phyloP scores from a whole-genome alignment of 106 monocot species.

The Platanthera guangdongensis region DNA sequence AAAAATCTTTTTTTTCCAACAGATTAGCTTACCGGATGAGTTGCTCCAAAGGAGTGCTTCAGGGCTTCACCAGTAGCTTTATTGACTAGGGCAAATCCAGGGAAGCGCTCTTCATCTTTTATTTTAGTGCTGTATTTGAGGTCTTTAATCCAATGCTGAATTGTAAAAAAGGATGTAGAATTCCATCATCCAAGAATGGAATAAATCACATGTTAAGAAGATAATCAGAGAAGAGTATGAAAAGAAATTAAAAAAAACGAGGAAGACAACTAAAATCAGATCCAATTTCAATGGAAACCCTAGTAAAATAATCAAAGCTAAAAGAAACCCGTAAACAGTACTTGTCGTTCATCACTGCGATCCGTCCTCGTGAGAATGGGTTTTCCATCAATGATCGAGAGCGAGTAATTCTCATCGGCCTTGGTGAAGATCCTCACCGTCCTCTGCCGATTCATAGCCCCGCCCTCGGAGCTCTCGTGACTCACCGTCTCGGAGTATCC shows the following conservation, averaged over 20 bases:
- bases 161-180: conserved; percentile 2
- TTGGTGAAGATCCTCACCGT: conserved; percentile 51
- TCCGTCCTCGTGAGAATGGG: conserved; percentile 47
- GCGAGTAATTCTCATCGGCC: conserved; percentile 45
- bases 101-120: conserved; percentile 69
- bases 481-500: conserved; percentile 7
- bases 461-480: neutral
- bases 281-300: neutral
- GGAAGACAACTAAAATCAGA: neutral
- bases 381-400: conserved; percentile 38
- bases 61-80: conserved; percentile 61
- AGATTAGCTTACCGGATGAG: conserved; percentile 38
- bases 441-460: conserved; percentile 11
- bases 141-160: conserved; percentile 88
- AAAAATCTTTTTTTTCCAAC: neutral
- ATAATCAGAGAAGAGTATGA: neutral
- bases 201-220: neutral
- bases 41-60: conserved; percentile 54
- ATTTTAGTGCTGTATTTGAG: conserved; percentile 47
- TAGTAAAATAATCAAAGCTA: neutral
- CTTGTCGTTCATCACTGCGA: conserved; percentile 46
- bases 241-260: neutral
- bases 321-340: neutral
- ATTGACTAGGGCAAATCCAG: conserved; percentile 68
- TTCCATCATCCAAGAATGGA: neutral